phyloP scores from a whole-genome alignment of 2,329 filamentous ascomycete genomes.

The Fusarium tanahbumbuense region DNA sequence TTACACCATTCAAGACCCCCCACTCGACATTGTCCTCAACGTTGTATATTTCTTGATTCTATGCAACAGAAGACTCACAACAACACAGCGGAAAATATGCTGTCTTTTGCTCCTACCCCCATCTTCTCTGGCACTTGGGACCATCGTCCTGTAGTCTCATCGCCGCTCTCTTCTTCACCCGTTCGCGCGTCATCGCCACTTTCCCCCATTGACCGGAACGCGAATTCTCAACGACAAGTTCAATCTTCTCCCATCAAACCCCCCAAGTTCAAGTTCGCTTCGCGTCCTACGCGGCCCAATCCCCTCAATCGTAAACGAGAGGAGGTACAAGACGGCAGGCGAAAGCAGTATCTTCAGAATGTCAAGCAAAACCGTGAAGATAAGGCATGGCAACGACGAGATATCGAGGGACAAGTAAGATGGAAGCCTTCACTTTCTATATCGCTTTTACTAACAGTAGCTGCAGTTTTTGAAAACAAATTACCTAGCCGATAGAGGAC shows the following conservation, averaged over 20 bases:
- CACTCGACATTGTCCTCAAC: constrained; percentile 1
- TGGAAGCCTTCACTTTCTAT: no score
- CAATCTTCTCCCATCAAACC: constrained; percentile 60
- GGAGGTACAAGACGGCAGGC: constrained; percentile 70
- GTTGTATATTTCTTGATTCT: constrained; percentile 7
- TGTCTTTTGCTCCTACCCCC: constrained; percentile 57
- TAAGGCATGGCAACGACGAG: constrained; percentile 68
- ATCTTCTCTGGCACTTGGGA: constrained; percentile 59
- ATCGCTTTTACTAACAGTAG: constrained; percentile 10
- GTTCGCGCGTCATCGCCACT: constrained; percentile 64
- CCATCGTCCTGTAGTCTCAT: constrained; percentile 62
- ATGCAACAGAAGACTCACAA: constrained; percentile 53
- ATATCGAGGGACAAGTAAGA: constrained; percentile 67
- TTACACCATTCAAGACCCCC: background rate
- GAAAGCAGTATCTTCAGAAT: constrained; percentile 76
- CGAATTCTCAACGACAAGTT: constrained; percentile 54
- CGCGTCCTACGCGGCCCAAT: constrained; percentile 69
- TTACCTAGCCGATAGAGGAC: constrained; percentile 50
- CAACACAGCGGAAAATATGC: constrained; percentile 50
- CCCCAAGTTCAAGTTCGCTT: constrained; percentile 62
- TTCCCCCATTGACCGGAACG: constrained; percentile 57
- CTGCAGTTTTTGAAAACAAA: constrained; percentile 53
- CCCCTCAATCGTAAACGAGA: constrained; percentile 71
- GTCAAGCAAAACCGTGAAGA: constrained; percentile 72
- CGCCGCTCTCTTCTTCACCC: constrained; percentile 63